These are phyloP conservation scores for Camelina hispida DNA, from an alignment of 345 rosid species.

Conservation along the genomic window DNA sequence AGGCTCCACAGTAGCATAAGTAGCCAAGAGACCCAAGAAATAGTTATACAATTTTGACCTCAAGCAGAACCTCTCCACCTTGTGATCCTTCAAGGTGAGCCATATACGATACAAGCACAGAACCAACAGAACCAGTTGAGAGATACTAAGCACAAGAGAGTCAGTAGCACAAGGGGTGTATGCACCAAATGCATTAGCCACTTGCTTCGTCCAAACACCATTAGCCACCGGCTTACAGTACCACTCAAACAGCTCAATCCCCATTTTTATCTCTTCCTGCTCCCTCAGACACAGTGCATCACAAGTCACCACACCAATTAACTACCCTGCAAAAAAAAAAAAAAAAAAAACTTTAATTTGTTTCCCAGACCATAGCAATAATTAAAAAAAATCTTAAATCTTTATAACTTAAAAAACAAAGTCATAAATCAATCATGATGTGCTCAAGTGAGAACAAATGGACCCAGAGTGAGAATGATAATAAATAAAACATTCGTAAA, in stretches of 20 bases:
- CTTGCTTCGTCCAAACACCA: slow-evolving; percentile 81
- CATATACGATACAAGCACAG: slow-evolving; percentile 84
- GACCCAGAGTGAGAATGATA: slow-evolving; percentile 21
- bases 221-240: slow-evolving; percentile 77
- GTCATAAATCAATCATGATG: neutral
- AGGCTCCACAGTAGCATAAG: slow-evolving; percentile 74
- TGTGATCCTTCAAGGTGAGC: slow-evolving; percentile 68
- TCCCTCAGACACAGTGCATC: slow-evolving; percentile 33
- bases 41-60: slow-evolving; percentile 79
- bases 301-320: slow-evolving; percentile 20
- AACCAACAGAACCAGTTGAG: slow-evolving; percentile 72
- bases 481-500: slow-evolving; percentile 26
- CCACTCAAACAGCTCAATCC: slow-evolving; percentile 73
- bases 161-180: slow-evolving; percentile 95
- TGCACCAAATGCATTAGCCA: slow-evolving; percentile 90
- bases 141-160: slow-evolving; percentile 63
- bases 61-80: slow-evolving; percentile 73
- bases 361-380: neutral
- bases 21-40: slow-evolving; percentile 70
- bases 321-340: slow-evolving; percentile 20
- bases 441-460: slow-evolving; percentile 26
- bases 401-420: neutral
- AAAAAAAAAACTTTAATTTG: neutral
- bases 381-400: neutral
- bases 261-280: slow-evolving; percentile 49